Percentiles rank a stretch among this genome's conserved stretches.
Conservation (phyloP, 306 rosid genomes). For the Gillenia trifoliata region DNA sequence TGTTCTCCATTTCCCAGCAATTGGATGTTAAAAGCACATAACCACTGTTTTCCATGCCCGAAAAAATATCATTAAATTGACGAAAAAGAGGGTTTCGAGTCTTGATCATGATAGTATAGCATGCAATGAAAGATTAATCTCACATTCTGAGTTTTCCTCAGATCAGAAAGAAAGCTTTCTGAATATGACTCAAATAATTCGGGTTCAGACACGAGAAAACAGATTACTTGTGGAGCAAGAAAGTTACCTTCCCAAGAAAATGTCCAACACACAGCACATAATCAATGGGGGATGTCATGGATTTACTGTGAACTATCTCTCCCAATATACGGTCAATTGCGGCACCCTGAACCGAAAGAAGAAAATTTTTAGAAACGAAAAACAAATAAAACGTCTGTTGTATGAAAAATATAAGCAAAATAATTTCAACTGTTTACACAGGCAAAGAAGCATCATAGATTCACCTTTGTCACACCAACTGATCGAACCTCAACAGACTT, state of each 20-base stretch:
- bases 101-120: background rate
- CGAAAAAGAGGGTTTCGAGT: background rate
- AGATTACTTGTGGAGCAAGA: background rate
- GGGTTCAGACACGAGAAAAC: background rate
- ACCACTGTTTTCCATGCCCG: background rate
- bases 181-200: background rate
- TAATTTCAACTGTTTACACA: too few species aligned
- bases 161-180: background rate
- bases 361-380: background rate
- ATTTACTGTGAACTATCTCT: constrained; percentile 91
- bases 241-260: constrained; percentile 85
- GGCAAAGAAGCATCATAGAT: constrained; percentile 1
- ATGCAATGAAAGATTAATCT: background rate
- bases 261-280: constrained; percentile 88
- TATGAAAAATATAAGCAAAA: constrained; percentile 9
- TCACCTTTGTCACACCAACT: constrained; percentile 89
- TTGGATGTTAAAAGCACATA: background rate
- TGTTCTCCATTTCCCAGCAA: background rate
- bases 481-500: constrained; percentile 96
- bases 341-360: constrained; percentile 60
- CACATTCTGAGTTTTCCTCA: background rate
- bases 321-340: constrained; percentile 95
- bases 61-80: background rate
- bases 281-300: constrained; percentile 88
- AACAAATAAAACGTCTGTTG: constrained; percentile 2